Percentiles rank a stretch among this genome's conserved stretches.
phyloP scores from a whole-genome alignment of 202 grass and related monocot species.

The Musa balbisiana region DNA sequence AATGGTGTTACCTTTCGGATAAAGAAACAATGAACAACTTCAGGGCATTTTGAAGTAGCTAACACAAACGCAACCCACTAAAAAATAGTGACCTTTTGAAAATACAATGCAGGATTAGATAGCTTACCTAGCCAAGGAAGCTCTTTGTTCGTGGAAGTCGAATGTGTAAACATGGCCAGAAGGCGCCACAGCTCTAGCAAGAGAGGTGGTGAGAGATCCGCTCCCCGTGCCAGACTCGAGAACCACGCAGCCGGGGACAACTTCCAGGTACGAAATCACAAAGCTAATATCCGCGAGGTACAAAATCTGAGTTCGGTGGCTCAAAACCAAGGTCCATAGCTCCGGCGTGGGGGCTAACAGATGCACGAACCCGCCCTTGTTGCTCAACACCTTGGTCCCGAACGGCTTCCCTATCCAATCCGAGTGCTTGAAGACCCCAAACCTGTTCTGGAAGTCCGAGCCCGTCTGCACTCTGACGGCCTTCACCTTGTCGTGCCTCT shows the following conservation, averaged over 20 bases:
- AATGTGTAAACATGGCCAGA: slow-evolving; percentile 67
- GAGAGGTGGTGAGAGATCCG: slow-evolving; percentile 71
- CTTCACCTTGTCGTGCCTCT: slow-evolving; percentile 61
- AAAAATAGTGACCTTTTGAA: background rate
- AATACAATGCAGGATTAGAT: background rate
- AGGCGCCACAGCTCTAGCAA: slow-evolving; percentile 64
- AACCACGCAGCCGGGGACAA: slow-evolving; percentile 60
- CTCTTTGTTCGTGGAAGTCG: slow-evolving; percentile 85
- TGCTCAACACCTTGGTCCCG: slow-evolving; percentile 68
- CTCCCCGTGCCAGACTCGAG: slow-evolving; percentile 84
- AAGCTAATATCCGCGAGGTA: slow-evolving; percentile 86
- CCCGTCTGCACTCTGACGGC: slow-evolving; percentile 39
- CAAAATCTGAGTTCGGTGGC: slow-evolving; percentile 88
- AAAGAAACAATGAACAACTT: no score
- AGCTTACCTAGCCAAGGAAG: slow-evolving; percentile 56
- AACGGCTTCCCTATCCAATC: slow-evolving; percentile 78
- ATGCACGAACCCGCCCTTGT: slow-evolving; percentile 50
- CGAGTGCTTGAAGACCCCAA: slow-evolving; percentile 69
- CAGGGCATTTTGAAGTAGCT: no score
- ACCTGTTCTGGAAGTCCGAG: slow-evolving; percentile 60
- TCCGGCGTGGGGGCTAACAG: slow-evolving; percentile 69
- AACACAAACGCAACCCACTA: no score
- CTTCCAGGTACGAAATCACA: slow-evolving; percentile 74
- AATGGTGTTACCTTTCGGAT: no score
- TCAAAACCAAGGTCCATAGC: slow-evolving; percentile 89